These are phyloP conservation scores for Viola odorata DNA, from an alignment of 345 rosid genomes.

Conservation along the genomic window DNA sequence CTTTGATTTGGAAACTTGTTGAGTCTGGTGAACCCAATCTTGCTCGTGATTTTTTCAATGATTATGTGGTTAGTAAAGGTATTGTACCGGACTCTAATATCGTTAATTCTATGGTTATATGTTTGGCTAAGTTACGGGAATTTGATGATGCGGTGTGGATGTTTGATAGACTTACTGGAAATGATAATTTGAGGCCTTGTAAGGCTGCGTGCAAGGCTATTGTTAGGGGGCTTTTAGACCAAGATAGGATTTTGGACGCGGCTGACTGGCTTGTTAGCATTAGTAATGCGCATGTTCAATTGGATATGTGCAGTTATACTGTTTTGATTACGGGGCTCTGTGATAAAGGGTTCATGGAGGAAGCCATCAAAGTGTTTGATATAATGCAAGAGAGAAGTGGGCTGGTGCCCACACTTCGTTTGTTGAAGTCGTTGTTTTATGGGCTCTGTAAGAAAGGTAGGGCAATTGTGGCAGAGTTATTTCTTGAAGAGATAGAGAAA, in stretches of 20 bases:
- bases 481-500: constrained; percentile 49
- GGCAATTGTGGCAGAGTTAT: constrained; percentile 42
- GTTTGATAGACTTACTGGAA: constrained; percentile 39
- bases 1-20: constrained; percentile 39
- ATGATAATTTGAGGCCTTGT: constrained; percentile 27
- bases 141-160: constrained; percentile 43
- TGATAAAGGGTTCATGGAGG: constrained; percentile 37
- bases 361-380: constrained; percentile 46
- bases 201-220: constrained; percentile 32
- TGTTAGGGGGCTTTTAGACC: constrained; percentile 34
- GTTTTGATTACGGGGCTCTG: constrained; percentile 47
- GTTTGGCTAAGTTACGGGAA: constrained; percentile 46
- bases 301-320: constrained; percentile 41
- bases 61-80: constrained; percentile 34
- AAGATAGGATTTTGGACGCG: constrained; percentile 44
- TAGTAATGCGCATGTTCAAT: constrained; percentile 20
- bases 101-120: constrained; percentile 45
- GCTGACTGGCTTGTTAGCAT: constrained; percentile 34
- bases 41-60: constrained; percentile 38
- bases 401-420: constrained; percentile 33
- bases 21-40: constrained; percentile 33
- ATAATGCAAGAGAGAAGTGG: constrained; percentile 37
- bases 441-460: constrained; percentile 52
- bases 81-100: constrained; percentile 34
- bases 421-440: constrained; percentile 52